A percentile compares a stretch with the other conserved stretches of the same genome.
Evolutionary conservation across 805 yeast species (phyloP).

Genomic region (Ogataea saltuana): DNA sequence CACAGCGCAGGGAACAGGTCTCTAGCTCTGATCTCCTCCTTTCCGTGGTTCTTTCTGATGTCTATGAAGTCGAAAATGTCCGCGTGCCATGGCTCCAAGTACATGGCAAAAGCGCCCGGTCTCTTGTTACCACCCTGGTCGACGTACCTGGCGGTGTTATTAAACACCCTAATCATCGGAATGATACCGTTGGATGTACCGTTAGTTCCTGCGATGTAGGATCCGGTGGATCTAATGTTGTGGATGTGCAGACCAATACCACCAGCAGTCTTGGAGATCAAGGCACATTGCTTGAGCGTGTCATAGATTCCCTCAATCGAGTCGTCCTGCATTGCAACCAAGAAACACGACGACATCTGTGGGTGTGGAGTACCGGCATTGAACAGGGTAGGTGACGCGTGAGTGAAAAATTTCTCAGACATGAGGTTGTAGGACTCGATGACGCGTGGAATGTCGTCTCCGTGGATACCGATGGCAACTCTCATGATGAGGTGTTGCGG

Average conservation of each 20-base stretch:
- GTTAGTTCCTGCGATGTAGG: conserved; percentile 62
- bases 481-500: conserved; percentile 65
- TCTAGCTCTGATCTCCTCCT: conserved; percentile 63
- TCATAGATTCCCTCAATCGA: conserved; percentile 65
- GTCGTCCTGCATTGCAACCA: conserved; percentile 63
- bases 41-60: conserved; percentile 63
- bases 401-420: conserved; percentile 60
- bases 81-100: conserved; percentile 65
- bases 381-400: conserved; percentile 63
- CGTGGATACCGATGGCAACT: conserved; percentile 62
- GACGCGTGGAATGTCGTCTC: conserved; percentile 51
- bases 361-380: conserved; percentile 63
- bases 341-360: conserved; percentile 63
- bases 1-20: conserved; percentile 63
- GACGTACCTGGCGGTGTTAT: conserved; percentile 63
- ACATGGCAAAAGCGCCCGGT: conserved; percentile 64
- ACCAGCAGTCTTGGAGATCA: conserved; percentile 62
- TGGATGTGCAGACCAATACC: conserved; percentile 65
- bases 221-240: conserved; percentile 58
- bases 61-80: conserved; percentile 60
- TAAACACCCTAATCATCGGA: conserved; percentile 64
- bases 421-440: conserved; percentile 58
- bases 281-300: conserved; percentile 61
- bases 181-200: conserved; percentile 64
- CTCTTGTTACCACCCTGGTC: conserved; percentile 68